Evolutionary conservation across 2,329 filamentous ascomycete genomes (phyloP), one percentile per base, ranked within the genome.

Genomic region (Aspergillus fructus): DNA sequence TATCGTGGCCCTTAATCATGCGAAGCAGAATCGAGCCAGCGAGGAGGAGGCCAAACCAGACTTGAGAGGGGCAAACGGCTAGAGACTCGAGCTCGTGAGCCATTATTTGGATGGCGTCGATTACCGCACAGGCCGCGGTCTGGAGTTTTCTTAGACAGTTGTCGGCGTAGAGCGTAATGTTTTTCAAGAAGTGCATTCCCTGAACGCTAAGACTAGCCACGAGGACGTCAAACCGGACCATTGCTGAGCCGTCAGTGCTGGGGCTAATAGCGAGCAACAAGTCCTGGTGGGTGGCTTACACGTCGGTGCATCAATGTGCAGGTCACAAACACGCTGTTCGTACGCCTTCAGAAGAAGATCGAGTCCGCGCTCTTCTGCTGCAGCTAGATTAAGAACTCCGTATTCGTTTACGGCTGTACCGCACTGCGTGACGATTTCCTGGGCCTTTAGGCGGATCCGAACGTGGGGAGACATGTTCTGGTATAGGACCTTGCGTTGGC

Each of bases 341-440:
- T 71, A 77, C 5, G 66, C 64, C 17, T 68, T 68, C 17, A 78
- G 60, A 13, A 78, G 46, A 24, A 72, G 68, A 42, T 75, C 71
- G 33, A 78, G 62, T 5, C 69, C 64, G 7, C 69, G 68, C 52
- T 78, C 76, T 49, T 76, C 74, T 7, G 77, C 73, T 1, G 63
- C 15, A 0, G 70, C 68, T 67, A 78, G 72, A n/a, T 61, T 63
- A 5, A 73, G 70, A 7, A 78, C 59, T 2, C 76, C 75, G 58
- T 74, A 74, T 52, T 76, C 70, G 13, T 71, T 59, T 2, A 74
- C 67, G 1, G 71, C 71, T 2, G 69, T 67, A 17, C 71, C 71
- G 56, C 74, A 76, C 56, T 69, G 68, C 1, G 71, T 66, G 45
- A 75, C 62, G 15, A 74, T 61, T 23, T 75, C 73, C 40, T 74